phyloP scores from a whole-genome alignment of 2,329 filamentous ascomycete genomes.

The Boeremia lycopersici region DNA sequence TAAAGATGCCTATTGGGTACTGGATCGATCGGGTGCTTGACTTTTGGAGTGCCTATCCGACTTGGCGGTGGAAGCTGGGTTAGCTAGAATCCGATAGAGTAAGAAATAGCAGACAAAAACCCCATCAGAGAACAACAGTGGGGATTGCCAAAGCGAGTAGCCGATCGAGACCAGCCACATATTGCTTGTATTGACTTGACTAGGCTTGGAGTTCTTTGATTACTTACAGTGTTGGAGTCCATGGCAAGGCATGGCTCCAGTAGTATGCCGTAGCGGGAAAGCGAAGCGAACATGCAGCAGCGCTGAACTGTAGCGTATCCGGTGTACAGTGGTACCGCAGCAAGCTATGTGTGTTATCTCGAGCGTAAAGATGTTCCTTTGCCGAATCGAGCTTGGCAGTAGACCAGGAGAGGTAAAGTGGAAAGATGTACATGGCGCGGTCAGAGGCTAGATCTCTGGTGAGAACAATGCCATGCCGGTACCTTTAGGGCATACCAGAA shows the following conservation, averaged over 20 bases:
- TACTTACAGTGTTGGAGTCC: background rate
- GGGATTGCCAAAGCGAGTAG: background rate
- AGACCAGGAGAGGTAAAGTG: background rate
- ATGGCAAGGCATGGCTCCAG: background rate
- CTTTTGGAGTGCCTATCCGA: background rate
- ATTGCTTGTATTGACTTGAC: slow-evolving; percentile 1
- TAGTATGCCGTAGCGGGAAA: background rate
- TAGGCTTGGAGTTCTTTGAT: background rate
- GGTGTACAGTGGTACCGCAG: background rate
- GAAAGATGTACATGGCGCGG: background rate
- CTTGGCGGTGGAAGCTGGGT: background rate
- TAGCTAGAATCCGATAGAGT: background rate
- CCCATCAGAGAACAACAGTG: background rate
- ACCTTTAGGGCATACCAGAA: background rate
- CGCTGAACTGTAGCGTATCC: background rate
- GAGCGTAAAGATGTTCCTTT: background rate
- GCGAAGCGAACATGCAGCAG: background rate
- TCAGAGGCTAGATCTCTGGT: background rate
- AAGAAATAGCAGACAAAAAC: background rate
- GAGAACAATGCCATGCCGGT: background rate
- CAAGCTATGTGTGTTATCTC: background rate
- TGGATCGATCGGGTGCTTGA: background rate
- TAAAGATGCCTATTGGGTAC: background rate
- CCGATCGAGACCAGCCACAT: background rate
- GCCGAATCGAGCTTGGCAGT: background rate